Conservation (phyloP, 257 asterid genomes). For the Rauvolfia tetraphylla region DNA sequence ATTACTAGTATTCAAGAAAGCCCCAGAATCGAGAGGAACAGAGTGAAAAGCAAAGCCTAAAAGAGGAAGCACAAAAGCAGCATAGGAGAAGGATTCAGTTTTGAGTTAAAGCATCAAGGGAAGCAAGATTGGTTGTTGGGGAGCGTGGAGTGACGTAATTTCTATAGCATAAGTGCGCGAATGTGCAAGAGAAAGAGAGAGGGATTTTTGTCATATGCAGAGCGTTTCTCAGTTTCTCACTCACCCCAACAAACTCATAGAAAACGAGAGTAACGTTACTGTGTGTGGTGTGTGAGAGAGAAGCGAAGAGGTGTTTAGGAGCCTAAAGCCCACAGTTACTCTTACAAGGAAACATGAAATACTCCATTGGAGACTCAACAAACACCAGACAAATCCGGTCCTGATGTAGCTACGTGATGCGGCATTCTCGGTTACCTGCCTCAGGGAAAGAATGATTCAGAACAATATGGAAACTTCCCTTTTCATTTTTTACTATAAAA, state of each 20-base stretch:
- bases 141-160: slow-evolving; percentile 35
- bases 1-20: slow-evolving; percentile 6
- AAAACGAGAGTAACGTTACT: not conserved
- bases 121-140: slow-evolving; percentile 26
- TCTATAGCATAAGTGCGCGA: slow-evolving; percentile 29
- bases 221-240: slow-evolving; percentile 51
- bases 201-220: slow-evolving; percentile 28
- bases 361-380: too few species aligned
- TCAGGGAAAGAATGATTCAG: too few species aligned
- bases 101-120: slow-evolving; percentile 14
- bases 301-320: too few species aligned
- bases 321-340: too few species aligned
- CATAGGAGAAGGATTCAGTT: not conserved
- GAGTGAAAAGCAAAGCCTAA: slow-evolving; percentile 10
- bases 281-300: not conserved
- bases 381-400: too few species aligned
- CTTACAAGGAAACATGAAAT: too few species aligned
- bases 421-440: too few species aligned
- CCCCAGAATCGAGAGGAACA: slow-evolving; percentile 12
- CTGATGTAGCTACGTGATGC: too few species aligned
- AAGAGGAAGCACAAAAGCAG: not conserved
- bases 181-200: slow-evolving; percentile 16
- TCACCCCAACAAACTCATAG: slow-evolving; percentile 40
- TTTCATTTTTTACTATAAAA: too few species aligned
- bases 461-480: too few species aligned